Evolutionary conservation across 2,329 filamentous ascomycete genomes (phyloP), one percentile per base, ranked within the genome.

Genomic region (Aspergillus pseudotamarii): DNA sequence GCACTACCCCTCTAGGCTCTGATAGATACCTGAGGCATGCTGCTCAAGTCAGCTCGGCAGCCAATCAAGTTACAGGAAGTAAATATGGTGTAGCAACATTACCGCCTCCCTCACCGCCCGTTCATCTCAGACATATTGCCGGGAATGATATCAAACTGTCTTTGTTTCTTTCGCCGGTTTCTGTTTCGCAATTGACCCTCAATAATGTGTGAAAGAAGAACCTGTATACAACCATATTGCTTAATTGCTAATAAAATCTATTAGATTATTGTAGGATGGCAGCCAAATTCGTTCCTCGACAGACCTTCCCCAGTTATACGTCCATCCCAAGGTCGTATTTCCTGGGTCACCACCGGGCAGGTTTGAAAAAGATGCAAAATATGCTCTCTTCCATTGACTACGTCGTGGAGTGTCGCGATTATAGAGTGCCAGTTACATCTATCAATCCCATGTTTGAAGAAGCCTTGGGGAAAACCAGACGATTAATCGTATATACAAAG

Each of bases 401-500:
- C 50, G 88, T 99, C 59, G 87, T 99, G 73, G 95, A 99, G 82
- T 97, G 94, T 77, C 91, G 95, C 73, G 95, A 99, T 82, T 93
- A 93, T 75, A 90, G 95, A 55, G 89, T 97, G 0, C 95, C 95
- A 0, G 81, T 98, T 11, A 94, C 93, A 0, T 95, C 92, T 3
- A 88, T 92, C 69, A 99, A 99, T 75, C 94, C 94, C 0, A 81
- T 94, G 53, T 94, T 99, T 70, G 94, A 98, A 75, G 85, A 89
- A 66, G 86, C 88, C 36, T 82, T 98, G 51, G 87, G 88, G 32
- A 89, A 89, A 19, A 88, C 88, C 67, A 85, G 91, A 71, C 87
- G 94, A 65, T 81, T 97, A 68, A 84, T 98, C 69, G 89, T 98
- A 45, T 98, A 97, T 79, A 99, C 95, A 19, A 97, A 98, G 78